Conservation (phyloP, 495 filamentous ascomycete species). For the Podospora appendiculata region DNA sequence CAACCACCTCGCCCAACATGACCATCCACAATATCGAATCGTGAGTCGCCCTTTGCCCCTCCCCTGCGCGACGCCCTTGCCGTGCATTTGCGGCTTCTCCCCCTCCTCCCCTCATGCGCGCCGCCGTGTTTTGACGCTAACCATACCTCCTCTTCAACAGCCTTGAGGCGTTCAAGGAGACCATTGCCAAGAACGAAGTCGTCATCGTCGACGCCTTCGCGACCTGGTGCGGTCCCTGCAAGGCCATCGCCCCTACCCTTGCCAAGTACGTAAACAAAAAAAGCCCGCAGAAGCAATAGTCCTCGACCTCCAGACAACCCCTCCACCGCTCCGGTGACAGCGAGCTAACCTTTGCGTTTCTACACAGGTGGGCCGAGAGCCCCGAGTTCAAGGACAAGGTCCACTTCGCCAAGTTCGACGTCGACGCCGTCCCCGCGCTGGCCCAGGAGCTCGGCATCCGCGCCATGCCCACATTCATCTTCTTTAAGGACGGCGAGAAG, state of each 20-base stretch:
- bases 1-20: conserved; percentile 35
- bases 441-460: conserved; percentile 75
- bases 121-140: conserved; percentile 5
- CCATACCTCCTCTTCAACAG: conserved; percentile 33
- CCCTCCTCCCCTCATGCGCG: not conserved
- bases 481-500: conserved; percentile 69
- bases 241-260: conserved; percentile 70
- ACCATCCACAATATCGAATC: conserved; percentile 32
- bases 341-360: not conserved
- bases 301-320: not conserved
- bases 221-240: conserved; percentile 94
- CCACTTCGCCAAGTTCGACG: conserved; percentile 87
- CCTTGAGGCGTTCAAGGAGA: conserved; percentile 51
- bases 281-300: no score
- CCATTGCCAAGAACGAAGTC: conserved; percentile 45
- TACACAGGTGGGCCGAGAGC: conserved; percentile 43
- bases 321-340: not conserved
- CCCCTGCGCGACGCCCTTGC: not conserved
- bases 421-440: conserved; percentile 72
- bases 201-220: conserved; percentile 85
- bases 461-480: conserved; percentile 90
- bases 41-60: conserved; percentile 22
- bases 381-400: conserved; percentile 38
- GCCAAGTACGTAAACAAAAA: conserved; percentile 33
- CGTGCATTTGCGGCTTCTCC: not conserved